These are phyloP conservation scores for Crotalaria pallida DNA, from an alignment of 306 rosid genomes.

Conservation along the genomic window DNA sequence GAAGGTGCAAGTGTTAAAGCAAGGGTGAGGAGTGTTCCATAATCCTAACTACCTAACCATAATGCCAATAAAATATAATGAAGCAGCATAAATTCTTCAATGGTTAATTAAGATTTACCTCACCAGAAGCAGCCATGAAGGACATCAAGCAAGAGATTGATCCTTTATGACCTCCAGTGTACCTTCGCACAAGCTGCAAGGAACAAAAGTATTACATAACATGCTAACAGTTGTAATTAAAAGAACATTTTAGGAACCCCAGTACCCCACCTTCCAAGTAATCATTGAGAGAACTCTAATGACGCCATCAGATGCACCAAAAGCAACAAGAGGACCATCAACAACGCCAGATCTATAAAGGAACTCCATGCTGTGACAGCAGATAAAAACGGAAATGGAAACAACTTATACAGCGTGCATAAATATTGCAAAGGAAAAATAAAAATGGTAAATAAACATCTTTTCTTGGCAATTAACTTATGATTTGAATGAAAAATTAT, in stretches of 20 bases:
- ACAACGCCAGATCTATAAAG: slow-evolving; percentile 76
- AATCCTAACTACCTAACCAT: neutral
- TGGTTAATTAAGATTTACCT: slow-evolving; percentile 50
- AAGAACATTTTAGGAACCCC: slow-evolving; percentile 30
- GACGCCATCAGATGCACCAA: slow-evolving; percentile 97
- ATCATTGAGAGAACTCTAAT: slow-evolving; percentile 97
- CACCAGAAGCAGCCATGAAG: slow-evolving; percentile 92
- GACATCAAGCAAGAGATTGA: slow-evolving; percentile 94
- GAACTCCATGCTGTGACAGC: slow-evolving; percentile 90
- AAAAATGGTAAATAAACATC: neutral
- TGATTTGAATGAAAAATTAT: neutral
- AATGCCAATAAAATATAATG: slow-evolving; percentile 16
- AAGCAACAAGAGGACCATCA: slow-evolving; percentile 97
- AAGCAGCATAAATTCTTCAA: slow-evolving; percentile 22
- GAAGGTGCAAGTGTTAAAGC: neutral
- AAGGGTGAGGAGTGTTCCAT: neutral
- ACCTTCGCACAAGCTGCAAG: slow-evolving; percentile 84
- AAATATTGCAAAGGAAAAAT: slow-evolving; percentile 21
- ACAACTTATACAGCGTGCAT: slow-evolving; percentile 1
- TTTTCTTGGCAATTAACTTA: neutral
- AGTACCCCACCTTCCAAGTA: slow-evolving; percentile 84
- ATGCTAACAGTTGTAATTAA: slow-evolving; percentile 9
- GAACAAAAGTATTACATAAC: slow-evolving; percentile 35
- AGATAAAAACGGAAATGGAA: slow-evolving; percentile 9
- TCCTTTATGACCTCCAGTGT: slow-evolving; percentile 96